These are phyloP conservation scores for Phytopythium vexans DNA, from an alignment of 352 stramenopile genomes.

Conservation along the genomic window DNA sequence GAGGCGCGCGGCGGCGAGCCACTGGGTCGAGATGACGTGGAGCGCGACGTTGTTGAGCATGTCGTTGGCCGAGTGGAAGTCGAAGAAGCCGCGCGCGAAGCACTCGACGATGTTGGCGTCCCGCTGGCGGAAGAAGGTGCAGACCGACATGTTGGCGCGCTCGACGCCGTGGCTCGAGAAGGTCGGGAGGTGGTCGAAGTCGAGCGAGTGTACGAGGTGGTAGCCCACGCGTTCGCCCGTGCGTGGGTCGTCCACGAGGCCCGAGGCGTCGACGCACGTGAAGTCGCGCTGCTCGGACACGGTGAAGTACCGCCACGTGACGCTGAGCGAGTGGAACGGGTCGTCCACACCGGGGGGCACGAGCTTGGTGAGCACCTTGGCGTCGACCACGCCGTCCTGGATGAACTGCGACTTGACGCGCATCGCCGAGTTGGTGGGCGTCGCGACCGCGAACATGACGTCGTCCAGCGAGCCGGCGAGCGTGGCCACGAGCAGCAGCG, in stretches of 20 bases:
- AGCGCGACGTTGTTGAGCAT: slow-evolving; percentile 48
- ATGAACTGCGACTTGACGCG: slow-evolving; percentile 40
- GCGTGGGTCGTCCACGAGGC: slow-evolving; percentile 25
- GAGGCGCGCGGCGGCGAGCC: slow-evolving; percentile 30
- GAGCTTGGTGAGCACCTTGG: slow-evolving; percentile 25
- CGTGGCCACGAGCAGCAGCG: slow-evolving; percentile 26
- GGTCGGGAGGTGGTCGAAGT: slow-evolving; percentile 35
- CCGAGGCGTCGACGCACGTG: slow-evolving; percentile 52
- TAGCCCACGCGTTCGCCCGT: slow-evolving; percentile 38
- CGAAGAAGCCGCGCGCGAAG: slow-evolving; percentile 43
- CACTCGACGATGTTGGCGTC: slow-evolving; percentile 29
- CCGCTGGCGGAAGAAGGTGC: slow-evolving; percentile 37
- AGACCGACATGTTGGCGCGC: slow-evolving; percentile 48
- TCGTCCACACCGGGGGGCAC: slow-evolving; percentile 30
- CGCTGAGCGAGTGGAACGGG: slow-evolving; percentile 43
- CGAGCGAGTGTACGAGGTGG: slow-evolving; percentile 56
- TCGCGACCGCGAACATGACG: slow-evolving; percentile 48
- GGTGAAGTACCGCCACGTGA: slow-evolving; percentile 48
- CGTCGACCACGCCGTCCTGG: slow-evolving; percentile 38
- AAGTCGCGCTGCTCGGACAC: slow-evolving; percentile 45
- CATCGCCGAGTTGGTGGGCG: slow-evolving; percentile 32
- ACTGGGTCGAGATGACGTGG: slow-evolving; percentile 37
- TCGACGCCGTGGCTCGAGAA: slow-evolving; percentile 32
- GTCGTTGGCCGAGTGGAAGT: slow-evolving; percentile 35
- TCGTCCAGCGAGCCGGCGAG: slow-evolving; percentile 43